Conservation (phyloP, 2,329 filamentous ascomycete genomes). For the Cladosporium sp. region DNA sequence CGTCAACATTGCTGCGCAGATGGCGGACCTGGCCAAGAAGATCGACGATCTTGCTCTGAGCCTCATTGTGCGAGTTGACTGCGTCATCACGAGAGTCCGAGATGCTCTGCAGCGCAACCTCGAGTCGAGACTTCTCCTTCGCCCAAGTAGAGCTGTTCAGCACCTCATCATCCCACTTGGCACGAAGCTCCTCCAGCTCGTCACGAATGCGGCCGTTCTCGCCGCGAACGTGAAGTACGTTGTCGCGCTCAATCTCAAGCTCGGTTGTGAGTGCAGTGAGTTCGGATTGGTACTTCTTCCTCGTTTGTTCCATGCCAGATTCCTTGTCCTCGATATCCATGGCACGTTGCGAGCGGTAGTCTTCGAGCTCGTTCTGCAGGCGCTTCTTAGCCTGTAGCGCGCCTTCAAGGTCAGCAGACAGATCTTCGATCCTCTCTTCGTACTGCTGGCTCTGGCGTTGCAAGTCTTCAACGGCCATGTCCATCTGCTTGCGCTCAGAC, state of each 20-base stretch:
- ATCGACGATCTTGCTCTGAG: constrained; percentile 86
- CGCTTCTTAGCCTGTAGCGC: constrained; percentile 87
- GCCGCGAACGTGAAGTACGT: constrained; percentile 74
- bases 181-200: constrained; percentile 88
- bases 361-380: constrained; percentile 93
- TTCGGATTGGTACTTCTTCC: constrained; percentile 95
- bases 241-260: constrained; percentile 87
- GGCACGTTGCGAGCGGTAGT: constrained; percentile 89
- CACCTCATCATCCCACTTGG: constrained; percentile 97
- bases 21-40: constrained; percentile 84
- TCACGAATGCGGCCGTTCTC: constrained; percentile 88
- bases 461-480: constrained; percentile 79
- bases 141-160: constrained; percentile 97
- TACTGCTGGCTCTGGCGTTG: constrained; percentile 84
- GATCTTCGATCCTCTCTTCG: constrained; percentile 86
- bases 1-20: constrained; percentile 78
- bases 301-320: constrained; percentile 89
- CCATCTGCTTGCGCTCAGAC: constrained; percentile 87
- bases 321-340: constrained; percentile 98
- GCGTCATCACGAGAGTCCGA: constrained; percentile 91
- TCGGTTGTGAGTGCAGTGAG: constrained; percentile 86
- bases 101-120: constrained; percentile 83
- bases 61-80: constrained; percentile 86
- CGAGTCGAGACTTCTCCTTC: constrained; percentile 91
- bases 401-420: constrained; percentile 81